Evolutionary conservation across 1,284 basidiomycete species (phyloP).

Genomic region (Pseudozyma sp.): DNA sequence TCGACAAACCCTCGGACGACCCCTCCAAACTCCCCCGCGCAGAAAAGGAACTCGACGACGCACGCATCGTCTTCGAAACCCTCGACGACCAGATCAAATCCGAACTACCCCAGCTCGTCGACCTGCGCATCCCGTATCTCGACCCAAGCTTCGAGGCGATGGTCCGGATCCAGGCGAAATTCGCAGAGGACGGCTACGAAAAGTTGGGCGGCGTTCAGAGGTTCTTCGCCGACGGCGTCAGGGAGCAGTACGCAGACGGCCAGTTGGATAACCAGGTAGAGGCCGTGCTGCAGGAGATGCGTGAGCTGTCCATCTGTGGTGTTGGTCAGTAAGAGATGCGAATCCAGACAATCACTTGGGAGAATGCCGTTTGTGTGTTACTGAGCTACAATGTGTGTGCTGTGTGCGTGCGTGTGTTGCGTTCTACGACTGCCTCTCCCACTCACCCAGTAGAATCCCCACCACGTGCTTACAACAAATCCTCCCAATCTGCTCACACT

Average conservation of each 20-base stretch:
- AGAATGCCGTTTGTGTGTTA: background rate
- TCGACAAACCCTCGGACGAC: slow-evolving; percentile 94
- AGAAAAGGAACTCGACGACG: slow-evolving; percentile 93
- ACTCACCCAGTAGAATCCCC: slow-evolving; percentile 18
- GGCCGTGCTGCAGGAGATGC: slow-evolving; percentile 93
- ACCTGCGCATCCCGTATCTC: slow-evolving; percentile 94
- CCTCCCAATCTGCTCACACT: slow-evolving; percentile 22
- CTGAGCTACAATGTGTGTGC: background rate
- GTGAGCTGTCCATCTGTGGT: slow-evolving; percentile 83
- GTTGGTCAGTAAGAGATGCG: slow-evolving; percentile 46
- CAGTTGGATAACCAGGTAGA: slow-evolving; percentile 96
- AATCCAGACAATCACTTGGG: no score
- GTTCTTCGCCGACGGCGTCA: slow-evolving; percentile 71
- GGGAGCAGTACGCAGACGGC: slow-evolving; percentile 89
- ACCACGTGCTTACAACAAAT: slow-evolving; percentile 48
- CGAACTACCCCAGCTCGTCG: slow-evolving; percentile 91
- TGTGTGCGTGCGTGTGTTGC: background rate
- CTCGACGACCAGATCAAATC: slow-evolving; percentile 90
- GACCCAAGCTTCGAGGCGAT: slow-evolving; percentile 99
- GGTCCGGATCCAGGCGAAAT: slow-evolving; percentile 93
- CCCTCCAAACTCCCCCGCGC: slow-evolving; percentile 89
- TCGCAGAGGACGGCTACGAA: slow-evolving; percentile 97
- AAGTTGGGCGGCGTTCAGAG: slow-evolving; percentile 95
- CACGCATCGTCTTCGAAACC: slow-evolving; percentile 90
- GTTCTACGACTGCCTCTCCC: no score